phyloP scores from a whole-genome alignment of 208 protist species.

The Wallacemonas sp. region DNA sequence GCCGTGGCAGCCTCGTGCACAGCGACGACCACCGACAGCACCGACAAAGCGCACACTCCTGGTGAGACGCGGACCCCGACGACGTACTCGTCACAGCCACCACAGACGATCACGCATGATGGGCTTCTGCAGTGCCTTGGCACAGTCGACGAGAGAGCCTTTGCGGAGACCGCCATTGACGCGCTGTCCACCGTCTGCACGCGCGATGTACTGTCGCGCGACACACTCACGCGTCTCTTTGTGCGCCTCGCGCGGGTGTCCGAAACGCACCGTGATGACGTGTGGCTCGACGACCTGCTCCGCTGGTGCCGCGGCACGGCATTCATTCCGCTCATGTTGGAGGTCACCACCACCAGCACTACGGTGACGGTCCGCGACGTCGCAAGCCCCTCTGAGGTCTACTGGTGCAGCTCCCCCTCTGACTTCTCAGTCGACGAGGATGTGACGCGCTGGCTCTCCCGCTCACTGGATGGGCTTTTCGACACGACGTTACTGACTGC shows the following conservation, averaged over 20 bases:
- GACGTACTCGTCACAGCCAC: no score
- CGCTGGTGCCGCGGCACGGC: background rate
- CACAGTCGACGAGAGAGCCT: background rate
- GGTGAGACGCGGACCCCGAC: no score
- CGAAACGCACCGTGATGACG: background rate
- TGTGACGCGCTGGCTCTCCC: constrained; percentile 4
- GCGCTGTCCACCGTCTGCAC: background rate
- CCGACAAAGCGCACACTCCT: no score
- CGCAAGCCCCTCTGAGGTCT: constrained; percentile 43
- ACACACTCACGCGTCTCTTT: background rate
- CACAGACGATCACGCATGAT: no score
- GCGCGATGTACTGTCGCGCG: background rate
- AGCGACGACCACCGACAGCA: background rate
- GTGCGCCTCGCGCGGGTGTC: background rate
- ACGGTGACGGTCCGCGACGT: constrained; percentile 34
- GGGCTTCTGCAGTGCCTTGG: background rate
- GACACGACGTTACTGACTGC: constrained; percentile 9
- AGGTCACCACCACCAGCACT: no score
- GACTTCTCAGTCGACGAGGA: background rate
- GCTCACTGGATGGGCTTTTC: constrained; percentile 9
- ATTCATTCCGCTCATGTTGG: constrained; percentile 11
- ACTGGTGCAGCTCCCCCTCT: constrained; percentile 27
- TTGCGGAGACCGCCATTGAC: background rate
- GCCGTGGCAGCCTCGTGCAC: background rate
- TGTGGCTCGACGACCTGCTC: background rate